Evolutionary conservation across 306 rosid genomes (phyloP).

Genomic region (Quercus gilva): DNA sequence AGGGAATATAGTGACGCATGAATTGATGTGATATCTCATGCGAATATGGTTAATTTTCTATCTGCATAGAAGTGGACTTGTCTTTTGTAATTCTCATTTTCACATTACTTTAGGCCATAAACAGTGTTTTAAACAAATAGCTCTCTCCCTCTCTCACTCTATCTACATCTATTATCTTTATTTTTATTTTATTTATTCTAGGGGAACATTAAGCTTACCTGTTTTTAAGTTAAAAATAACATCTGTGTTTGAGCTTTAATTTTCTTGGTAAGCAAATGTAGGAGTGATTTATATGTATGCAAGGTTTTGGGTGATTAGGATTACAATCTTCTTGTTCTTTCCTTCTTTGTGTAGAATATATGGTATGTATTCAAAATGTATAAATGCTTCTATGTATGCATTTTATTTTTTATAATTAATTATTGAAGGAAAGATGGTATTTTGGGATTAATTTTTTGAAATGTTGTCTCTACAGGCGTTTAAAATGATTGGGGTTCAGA

Average conservation of each 20-base stretch:
- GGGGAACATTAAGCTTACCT: not conserved
- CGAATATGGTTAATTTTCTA: conserved; percentile 16
- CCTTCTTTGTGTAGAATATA: not conserved
- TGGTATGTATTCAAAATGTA: not conserved
- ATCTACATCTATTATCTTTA: too few relatives aligned
- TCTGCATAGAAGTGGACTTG: not conserved
- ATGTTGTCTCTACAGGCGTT: conserved; percentile 36
- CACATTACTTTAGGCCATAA: not conserved
- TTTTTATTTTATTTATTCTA: too few relatives aligned
- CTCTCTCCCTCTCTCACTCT: not conserved
- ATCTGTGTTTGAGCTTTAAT: not conserved
- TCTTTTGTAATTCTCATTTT: not conserved
- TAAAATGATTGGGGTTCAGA: conserved; percentile 60
- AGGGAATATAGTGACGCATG: conserved; percentile 19
- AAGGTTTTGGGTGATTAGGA: conserved; percentile 1
- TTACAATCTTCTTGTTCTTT: not conserved
- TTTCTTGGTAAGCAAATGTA: not conserved
- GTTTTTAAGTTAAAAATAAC: not conserved
- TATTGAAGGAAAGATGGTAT: not conserved
- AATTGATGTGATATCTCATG: conserved; percentile 39
- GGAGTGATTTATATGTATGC: not conserved
- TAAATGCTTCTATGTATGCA: not conserved
- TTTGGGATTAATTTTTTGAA: conserved; percentile 13
- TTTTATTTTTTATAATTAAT: not conserved
- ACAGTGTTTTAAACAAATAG: conserved; percentile 1